phyloP scores from a whole-genome alignment of 257 asterid species.

The Gynochthodes officinalis region DNA sequence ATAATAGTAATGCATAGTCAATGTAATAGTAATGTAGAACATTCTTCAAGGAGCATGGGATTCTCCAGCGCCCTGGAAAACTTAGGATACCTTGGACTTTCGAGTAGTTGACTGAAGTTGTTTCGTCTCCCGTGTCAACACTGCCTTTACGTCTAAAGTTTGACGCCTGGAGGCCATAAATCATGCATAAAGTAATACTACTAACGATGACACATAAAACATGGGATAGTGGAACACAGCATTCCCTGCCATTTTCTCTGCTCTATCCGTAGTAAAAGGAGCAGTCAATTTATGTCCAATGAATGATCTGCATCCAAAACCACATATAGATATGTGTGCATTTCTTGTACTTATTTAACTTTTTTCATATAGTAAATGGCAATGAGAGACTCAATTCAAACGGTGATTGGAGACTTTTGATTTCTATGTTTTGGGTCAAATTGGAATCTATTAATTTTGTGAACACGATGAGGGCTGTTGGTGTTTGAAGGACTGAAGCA shows the following conservation, averaged over 20 bases:
- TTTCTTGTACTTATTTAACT: no score
- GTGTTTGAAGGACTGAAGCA: background rate
- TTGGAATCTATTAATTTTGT: no score
- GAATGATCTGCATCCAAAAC: no score
- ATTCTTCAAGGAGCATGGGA: conserved; percentile 20
- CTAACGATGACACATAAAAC: no score
- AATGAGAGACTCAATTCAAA: background rate
- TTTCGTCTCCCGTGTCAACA: conserved; percentile 1
- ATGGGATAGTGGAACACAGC: background rate
- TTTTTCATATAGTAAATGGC: no score
- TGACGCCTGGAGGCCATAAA: conserved; percentile 4
- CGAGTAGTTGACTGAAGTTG: background rate
- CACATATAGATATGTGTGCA: no score
- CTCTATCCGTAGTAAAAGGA: no score
- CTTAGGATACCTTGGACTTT: background rate
- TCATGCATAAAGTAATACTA: background rate
- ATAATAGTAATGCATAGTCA: no score
- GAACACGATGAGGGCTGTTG: background rate
- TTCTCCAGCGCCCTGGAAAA: conserved; percentile 9
- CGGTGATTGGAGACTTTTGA: background rate
- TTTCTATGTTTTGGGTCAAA: background rate
- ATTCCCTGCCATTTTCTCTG: conserved; percentile 4
- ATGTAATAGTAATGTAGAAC: background rate
- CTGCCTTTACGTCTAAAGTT: conserved; percentile 1
- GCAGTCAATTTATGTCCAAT: background rate